Percentiles rank a stretch among this genome's conserved stretches.
Evolutionary conservation across 176 grass and related monocot genomes (phyloP).

Genomic region (Lolium perenne): DNA sequence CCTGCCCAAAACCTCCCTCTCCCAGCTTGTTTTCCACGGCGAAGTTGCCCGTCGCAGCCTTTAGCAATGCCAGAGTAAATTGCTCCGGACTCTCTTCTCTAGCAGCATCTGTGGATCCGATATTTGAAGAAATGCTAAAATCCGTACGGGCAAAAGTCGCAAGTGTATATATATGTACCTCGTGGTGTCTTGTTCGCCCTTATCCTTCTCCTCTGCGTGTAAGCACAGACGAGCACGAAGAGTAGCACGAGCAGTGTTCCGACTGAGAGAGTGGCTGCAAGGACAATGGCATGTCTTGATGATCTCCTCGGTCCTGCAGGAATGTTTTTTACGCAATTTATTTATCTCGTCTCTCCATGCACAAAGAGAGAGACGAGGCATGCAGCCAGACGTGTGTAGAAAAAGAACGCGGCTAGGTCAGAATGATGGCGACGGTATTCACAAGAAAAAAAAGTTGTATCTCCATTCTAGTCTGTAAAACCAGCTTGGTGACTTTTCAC

Average conservation of each 20-base stretch:
- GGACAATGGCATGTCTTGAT: not conserved
- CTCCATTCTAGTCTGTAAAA: too few relatives aligned
- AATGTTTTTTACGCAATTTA: not conserved
- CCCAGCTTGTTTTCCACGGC: slow-evolving; percentile 6
- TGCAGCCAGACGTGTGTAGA: too few relatives aligned
- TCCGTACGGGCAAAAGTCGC: not conserved
- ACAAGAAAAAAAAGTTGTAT: too few relatives aligned
- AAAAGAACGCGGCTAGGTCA: too few relatives aligned
- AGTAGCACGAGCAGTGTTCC: not conserved
- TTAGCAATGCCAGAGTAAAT: slow-evolving; percentile 39
- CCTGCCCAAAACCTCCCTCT: slow-evolving; percentile 30
- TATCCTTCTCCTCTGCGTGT: not conserved
- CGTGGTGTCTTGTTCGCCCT: not conserved
- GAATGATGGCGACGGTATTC: too few relatives aligned
- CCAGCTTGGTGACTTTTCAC: too few relatives aligned
- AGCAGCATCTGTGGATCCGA: not conserved
- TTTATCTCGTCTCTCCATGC: not conserved
- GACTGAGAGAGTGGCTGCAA: not conserved
- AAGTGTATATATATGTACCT: not conserved
- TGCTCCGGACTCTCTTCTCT: slow-evolving; percentile 23
- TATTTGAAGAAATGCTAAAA: not conserved
- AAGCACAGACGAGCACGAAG: not conserved
- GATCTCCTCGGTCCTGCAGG: not conserved
- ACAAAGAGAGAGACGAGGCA: too few relatives aligned
- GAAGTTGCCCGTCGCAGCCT: slow-evolving; percentile 13